These are phyloP conservation scores for Biscutella laevigata DNA, from an alignment of 441 rosid genomes.

Conservation along the genomic window DNA sequence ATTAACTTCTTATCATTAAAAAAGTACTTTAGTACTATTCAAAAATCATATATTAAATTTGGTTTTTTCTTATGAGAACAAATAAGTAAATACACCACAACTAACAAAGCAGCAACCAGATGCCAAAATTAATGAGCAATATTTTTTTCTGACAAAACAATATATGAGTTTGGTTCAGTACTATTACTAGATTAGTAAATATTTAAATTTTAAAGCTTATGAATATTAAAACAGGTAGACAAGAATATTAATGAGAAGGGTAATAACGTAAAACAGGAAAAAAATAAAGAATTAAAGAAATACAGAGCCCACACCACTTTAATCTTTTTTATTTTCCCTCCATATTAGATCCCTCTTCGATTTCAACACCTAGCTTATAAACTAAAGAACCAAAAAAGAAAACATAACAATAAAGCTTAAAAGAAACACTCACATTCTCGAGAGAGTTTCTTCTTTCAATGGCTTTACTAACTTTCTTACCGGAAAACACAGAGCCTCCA, in stretches of 20 bases:
- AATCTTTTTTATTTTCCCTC: slow-evolving; percentile 23
- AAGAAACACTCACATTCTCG: slow-evolving; percentile 24
- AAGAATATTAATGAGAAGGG: neutral
- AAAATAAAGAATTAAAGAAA: slow-evolving; percentile 22
- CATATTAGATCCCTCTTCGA: slow-evolving; percentile 51
- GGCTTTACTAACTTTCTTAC: slow-evolving; percentile 62
- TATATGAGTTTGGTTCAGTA: too few species aligned
- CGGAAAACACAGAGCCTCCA: slow-evolving; percentile 29
- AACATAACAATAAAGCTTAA: slow-evolving; percentile 6
- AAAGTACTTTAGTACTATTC: neutral
- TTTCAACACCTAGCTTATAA: slow-evolving; percentile 21
- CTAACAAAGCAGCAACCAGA: slow-evolving; percentile 18
- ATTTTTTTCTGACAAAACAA: slow-evolving; percentile 17
- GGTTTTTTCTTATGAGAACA: neutral
- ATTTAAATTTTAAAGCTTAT: too few species aligned
- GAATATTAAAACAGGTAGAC: neutral
- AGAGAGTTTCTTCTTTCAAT: slow-evolving; percentile 29
- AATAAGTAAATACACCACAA: slow-evolving; percentile 14
- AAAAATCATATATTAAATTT: neutral
- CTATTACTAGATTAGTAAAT: too few species aligned
- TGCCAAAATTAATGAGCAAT: slow-evolving; percentile 8
- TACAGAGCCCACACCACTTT: slow-evolving; percentile 35
- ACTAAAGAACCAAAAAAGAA: slow-evolving; percentile 18
- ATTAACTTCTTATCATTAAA: slow-evolving; percentile 8
- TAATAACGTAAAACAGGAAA: slow-evolving; percentile 16